Evolutionary conservation across 345 rosid species (phyloP).

Genomic region (Syzygium aqueum): DNA sequence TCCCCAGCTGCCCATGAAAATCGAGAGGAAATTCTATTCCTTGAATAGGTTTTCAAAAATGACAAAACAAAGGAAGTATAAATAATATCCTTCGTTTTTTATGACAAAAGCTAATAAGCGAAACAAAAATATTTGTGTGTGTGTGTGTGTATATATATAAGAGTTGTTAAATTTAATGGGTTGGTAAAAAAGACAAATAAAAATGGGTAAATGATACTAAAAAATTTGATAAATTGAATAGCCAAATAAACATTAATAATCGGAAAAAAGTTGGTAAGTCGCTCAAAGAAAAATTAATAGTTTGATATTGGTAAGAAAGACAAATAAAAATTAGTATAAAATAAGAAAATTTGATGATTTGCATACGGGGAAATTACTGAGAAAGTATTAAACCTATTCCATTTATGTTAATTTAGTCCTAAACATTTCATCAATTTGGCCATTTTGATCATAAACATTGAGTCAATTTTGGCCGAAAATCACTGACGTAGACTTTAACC

Average conservation of each 20-base stretch:
- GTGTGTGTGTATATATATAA: no score
- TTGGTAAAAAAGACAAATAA: no score
- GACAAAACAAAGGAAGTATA: background rate
- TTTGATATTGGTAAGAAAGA: background rate
- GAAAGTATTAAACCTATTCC: background rate
- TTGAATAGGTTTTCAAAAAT: background rate
- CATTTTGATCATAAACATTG: background rate
- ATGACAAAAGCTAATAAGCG: background rate
- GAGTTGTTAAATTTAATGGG: background rate
- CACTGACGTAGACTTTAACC: rapidly evolving
- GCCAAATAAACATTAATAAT: background rate
- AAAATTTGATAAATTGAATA: no score
- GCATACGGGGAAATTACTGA: background rate
- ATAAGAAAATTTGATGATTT: background rate
- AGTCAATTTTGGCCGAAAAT: no score
- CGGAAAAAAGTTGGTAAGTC: background rate
- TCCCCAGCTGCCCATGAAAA: background rate
- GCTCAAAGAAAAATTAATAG: background rate
- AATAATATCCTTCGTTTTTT: background rate
- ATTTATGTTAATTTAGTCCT: background rate
- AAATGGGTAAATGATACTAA: background rate
- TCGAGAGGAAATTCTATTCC: background rate
- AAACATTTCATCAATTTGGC: background rate
- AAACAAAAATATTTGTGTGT: no score
- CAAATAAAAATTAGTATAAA: background rate